Percentiles rank a stretch among this genome's conserved stretches.
Evolutionary conservation across 139 green algal genomes (phyloP).

Genomic region (Chlamydomonas urium): DNA sequence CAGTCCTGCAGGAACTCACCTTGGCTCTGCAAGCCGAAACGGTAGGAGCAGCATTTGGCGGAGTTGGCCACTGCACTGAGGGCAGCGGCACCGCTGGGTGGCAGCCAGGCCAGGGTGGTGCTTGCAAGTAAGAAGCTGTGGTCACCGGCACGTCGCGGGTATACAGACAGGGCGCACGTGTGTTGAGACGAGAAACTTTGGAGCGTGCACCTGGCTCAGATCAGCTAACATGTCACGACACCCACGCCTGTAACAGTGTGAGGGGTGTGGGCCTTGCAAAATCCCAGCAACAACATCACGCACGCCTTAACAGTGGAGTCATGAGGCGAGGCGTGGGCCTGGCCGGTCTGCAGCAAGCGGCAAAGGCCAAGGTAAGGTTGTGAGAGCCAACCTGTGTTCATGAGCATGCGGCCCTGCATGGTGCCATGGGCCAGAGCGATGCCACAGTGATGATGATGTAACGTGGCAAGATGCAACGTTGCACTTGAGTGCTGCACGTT

Average conservation of each 20-base stretch:
- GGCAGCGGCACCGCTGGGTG: too few relatives aligned
- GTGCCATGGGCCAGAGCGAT: neutral
- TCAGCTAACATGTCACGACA: neutral
- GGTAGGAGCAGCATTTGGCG: too few relatives aligned
- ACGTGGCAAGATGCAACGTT: neutral
- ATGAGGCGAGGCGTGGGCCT: conserved; percentile 71
- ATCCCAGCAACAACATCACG: neutral
- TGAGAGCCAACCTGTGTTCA: neutral
- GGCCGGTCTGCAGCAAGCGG: conserved; percentile 54
- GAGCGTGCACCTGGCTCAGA: too few relatives aligned
- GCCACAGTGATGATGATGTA: neutral
- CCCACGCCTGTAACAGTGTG: neutral
- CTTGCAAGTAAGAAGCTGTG: too few relatives aligned
- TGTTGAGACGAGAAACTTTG: too few relatives aligned
- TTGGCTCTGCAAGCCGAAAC: too few relatives aligned
- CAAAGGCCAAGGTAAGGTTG: conserved; percentile 37
- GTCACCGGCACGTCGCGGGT: too few relatives aligned
- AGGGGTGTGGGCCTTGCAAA: neutral
- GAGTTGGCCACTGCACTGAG: too few relatives aligned
- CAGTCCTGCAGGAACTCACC: too few relatives aligned
- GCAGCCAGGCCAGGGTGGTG: too few relatives aligned
- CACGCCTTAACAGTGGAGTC: neutral
- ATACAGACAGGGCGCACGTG: too few relatives aligned
- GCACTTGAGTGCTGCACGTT: neutral
- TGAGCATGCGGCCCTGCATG: neutral